Base-by-base conservation (phyloP, 179 eudicot genomes). In the Spinacia oleracea region DNA sequence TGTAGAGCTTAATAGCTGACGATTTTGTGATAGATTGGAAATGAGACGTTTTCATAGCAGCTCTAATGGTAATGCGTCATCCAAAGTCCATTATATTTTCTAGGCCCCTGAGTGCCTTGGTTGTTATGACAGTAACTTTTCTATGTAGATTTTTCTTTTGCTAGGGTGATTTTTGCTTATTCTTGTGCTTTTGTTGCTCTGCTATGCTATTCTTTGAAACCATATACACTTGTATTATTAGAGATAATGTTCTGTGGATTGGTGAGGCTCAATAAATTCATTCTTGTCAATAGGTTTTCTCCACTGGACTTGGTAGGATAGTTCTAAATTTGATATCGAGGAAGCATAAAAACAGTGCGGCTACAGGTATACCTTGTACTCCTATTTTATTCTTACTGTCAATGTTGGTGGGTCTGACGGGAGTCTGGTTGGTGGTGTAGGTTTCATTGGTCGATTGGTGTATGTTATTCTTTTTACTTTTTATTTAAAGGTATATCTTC, bases 31-130 rank as follows among this genome's bases (percentile, higher is more conserved):
- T 88, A 94, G 99, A 92, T 96, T 84, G 99, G 99, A 85, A 98
- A 96, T 72, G 98, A 96, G 81, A 96, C 99, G 31, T 96, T 96
- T 65, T 96, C 29, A 96, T 96, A 77, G 99, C 98, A 73, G 99
- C 98, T 76, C 89, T 96, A 63, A 92, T 96, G 98, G 99, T 96
- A 15, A 96, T 96, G 98, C 94, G 98, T 60, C 98, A 94, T 84
- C 99, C 98, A 23, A 96, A 92, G 85, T 89, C 98, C 75, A 94
- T 94, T 84, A 98, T 96, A 43, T 76, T 94, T 71, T 91, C 98
- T 25, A 98, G 99, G 83, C 98, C 99, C 7, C 91, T 96, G 9
- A 89, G 94, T 90, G 99, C 99, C 73, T 85, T 96, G 88, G 83
- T 92, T 90, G 98, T 94, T 75, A 96, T 96, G 99, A 96, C 99